phyloP scores from a whole-genome alignment of 345 rosid species.

The Rhizophora apiculata region DNA sequence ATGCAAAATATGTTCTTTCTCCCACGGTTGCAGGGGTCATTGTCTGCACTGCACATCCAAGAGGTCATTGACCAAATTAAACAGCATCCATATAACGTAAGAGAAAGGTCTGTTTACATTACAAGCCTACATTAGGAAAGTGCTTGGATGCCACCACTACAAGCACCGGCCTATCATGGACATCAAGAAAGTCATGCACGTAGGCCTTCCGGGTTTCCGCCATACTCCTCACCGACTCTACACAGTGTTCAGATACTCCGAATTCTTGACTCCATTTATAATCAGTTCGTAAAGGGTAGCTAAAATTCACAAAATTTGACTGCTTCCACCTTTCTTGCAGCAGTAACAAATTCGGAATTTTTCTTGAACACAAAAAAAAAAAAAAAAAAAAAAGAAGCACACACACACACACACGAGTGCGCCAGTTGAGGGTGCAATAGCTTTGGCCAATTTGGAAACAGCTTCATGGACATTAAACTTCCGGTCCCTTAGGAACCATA shows the following conservation, averaged over 20 bases:
- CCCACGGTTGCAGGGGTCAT: too few relatives aligned
- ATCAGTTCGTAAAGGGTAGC: constrained; percentile 24
- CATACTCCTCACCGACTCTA: constrained; percentile 52
- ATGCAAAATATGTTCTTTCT: too few relatives aligned
- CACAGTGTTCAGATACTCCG: constrained; percentile 56
- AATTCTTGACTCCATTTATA: constrained; percentile 91
- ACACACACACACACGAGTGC: too few relatives aligned
- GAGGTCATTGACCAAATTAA: background rate
- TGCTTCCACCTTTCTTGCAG: too few relatives aligned
- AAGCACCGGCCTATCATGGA: constrained; percentile 67
- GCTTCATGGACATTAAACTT: constrained; percentile 66
- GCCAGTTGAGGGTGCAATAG: constrained; percentile 63
- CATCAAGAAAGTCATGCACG: constrained; percentile 69
- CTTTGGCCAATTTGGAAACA: constrained; percentile 53
- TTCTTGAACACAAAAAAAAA: too few relatives aligned
- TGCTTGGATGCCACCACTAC: constrained; percentile 80
- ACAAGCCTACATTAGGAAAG: constrained; percentile 59
- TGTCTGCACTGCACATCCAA: too few relatives aligned
- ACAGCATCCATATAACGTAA: background rate
- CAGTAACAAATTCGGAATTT: too few relatives aligned
- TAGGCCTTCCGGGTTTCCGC: constrained; percentile 72
- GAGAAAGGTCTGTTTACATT: background rate
- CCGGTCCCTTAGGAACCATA: constrained; percentile 79
- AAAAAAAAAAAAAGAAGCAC: too few relatives aligned
- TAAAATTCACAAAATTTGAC: too few relatives aligned